Evolutionary conservation across 148 eudicot genomes (phyloP).

Genomic region (Rheum nobile): DNA sequence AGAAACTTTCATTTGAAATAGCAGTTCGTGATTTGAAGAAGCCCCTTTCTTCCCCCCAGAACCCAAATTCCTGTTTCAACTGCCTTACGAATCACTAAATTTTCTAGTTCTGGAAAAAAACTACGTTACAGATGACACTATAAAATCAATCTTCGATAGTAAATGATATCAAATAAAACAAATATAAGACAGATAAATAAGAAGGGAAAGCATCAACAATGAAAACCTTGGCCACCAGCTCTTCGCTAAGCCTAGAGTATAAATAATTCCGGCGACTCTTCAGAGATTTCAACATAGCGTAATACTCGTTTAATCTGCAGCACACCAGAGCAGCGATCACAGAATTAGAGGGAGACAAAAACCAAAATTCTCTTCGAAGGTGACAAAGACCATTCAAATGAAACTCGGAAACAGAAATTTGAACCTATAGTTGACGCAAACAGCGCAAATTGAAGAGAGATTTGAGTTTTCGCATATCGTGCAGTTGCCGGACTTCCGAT

Average conservation of each 20-base stretch:
- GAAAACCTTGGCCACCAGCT: conserved; percentile 63
- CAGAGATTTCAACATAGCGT: conserved; percentile 43
- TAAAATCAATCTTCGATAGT: neutral
- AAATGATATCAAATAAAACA: neutral
- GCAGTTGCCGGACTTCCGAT: conserved; percentile 1
- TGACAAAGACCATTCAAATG: neutral
- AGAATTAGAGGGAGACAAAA: neutral
- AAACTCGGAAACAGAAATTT: neutral
- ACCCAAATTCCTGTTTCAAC: neutral
- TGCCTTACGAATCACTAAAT: neutral
- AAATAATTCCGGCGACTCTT: conserved; percentile 61
- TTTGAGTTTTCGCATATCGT: conserved; percentile 7
- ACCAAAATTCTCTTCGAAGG: neutral
- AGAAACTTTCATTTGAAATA: neutral
- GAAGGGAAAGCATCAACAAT: neutral
- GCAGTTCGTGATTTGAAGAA: neutral
- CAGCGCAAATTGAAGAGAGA: conserved; percentile 8
- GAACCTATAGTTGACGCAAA: conserved; percentile 6
- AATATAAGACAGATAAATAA: neutral
- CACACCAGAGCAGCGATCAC: conserved; percentile 11
- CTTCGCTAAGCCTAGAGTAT: conserved; percentile 45
- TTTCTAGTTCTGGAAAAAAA: neutral
- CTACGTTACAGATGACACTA: neutral
- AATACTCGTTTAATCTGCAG: conserved; percentile 74
- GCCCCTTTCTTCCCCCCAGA: conserved; percentile 2